phyloP scores from a whole-genome alignment of 768 basidiomycete species.

The Tephrocybe sp. region DNA sequence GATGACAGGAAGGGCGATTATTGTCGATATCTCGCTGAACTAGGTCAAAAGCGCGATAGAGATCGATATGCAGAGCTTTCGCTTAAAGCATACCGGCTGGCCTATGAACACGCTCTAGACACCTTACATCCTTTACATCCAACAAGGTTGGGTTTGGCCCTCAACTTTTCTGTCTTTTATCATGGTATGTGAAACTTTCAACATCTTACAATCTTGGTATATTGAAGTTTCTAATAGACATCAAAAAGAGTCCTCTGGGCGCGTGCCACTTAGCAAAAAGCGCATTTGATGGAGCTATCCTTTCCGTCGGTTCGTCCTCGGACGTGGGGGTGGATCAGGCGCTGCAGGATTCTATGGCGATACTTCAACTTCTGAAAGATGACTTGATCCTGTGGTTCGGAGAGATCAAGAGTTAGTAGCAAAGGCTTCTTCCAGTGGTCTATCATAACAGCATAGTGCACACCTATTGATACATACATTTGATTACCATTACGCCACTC shows the following conservation, averaged over 20 bases:
- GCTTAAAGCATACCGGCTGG: constrained; percentile 81
- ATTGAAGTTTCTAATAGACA: constrained; percentile 49
- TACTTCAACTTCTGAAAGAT: constrained; percentile 79
- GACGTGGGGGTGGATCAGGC: constrained; percentile 42
- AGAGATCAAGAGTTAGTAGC: constrained; percentile 55
- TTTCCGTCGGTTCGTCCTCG: constrained; percentile 53
- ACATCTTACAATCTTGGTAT: too few species aligned
- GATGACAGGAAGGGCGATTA: constrained; percentile 64
- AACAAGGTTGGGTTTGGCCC: constrained; percentile 82
- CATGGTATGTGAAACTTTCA: constrained; percentile 52
- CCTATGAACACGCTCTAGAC: constrained; percentile 78
- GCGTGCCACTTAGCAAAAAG: constrained; percentile 90
- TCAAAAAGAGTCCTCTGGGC: constrained; percentile 79
- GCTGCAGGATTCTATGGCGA: constrained; percentile 76
- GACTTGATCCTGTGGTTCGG: constrained; percentile 85
- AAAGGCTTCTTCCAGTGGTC: too few species aligned
- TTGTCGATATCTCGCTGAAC: constrained; percentile 89
- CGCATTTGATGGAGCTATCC: constrained; percentile 88
- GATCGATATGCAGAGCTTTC: constrained; percentile 72
- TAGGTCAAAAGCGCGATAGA: constrained; percentile 70
- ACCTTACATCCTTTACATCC: constrained; percentile 81
- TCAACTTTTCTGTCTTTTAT: constrained; percentile 95
- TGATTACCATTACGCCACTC: not conserved
- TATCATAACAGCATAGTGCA: too few species aligned
- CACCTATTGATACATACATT: too few species aligned